These are phyloP conservation scores for Paraurostyla sp. DNA, from an alignment of 73 alveolate genomes.

Conservation along the genomic window DNA sequence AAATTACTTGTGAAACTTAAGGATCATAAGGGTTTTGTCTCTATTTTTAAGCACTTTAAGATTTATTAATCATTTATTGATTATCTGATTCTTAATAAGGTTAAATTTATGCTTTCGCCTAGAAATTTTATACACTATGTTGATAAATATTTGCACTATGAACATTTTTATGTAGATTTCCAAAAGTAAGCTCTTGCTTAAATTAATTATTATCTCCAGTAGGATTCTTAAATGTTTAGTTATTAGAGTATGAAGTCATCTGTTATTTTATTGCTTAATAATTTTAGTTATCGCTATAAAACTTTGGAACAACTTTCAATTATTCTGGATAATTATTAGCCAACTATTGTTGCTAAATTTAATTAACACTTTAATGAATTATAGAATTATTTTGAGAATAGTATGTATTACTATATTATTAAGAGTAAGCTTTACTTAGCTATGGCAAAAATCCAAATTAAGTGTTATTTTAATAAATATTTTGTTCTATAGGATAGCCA, in stretches of 20 bases:
- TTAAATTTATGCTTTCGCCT: no score
- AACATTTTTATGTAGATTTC: slow-evolving; percentile 23
- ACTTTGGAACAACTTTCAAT: not conserved
- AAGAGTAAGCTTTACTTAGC: slow-evolving; percentile 1
- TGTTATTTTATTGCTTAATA: not conserved
- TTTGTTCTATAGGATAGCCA: not conserved
- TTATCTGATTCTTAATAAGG: no score
- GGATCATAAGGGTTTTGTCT: not conserved
- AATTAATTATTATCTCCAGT: not conserved
- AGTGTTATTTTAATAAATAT: not conserved
- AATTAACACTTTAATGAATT: not conserved
- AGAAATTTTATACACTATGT: not conserved
- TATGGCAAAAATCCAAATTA: slow-evolving; percentile 40
- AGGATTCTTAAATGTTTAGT: not conserved
- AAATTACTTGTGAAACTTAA: not conserved
- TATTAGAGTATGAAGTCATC: not conserved
- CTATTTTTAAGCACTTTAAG: slow-evolving; percentile 1
- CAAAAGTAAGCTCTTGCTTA: slow-evolving; percentile 10
- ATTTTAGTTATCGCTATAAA: not conserved
- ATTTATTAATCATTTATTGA: no score
- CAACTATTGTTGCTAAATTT: not conserved
- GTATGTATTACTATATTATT: not conserved
- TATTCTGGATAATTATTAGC: not conserved
- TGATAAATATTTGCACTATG: slow-evolving; percentile 42
- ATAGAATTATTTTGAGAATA: not conserved